A percentile compares a stretch with the other conserved stretches of the same genome.
Evolutionary conservation across 2,329 filamentous ascomycete species (phyloP).

Genomic region (Aspergillus proliferans): DNA sequence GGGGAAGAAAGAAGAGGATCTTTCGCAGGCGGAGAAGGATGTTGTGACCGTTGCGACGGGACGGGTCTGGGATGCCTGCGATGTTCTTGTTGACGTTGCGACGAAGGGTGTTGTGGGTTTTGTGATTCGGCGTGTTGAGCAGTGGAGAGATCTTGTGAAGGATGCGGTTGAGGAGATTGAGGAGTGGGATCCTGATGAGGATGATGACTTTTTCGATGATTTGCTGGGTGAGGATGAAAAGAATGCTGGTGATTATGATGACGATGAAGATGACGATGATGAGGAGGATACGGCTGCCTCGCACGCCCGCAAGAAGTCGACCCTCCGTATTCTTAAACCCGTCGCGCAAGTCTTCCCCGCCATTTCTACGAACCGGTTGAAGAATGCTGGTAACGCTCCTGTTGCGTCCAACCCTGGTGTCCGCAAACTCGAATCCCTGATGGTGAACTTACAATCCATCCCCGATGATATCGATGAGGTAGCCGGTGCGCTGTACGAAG

Average conservation of each 20-base stretch:
- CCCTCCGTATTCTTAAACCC: conserved; percentile 38
- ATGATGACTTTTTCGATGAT: conserved; percentile 48
- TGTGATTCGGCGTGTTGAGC: conserved; percentile 63
- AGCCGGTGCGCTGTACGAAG: conserved; percentile 42
- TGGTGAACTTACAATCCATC: conserved; percentile 29
- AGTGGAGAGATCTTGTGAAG: conserved; percentile 67
- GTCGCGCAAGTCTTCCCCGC: conserved; percentile 39
- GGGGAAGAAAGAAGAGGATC: conserved; percentile 20
- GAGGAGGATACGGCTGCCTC: conserved; percentile 29
- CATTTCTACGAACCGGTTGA: conserved; percentile 37
- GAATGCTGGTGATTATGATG: conserved; percentile 10
- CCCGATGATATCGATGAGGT: conserved; percentile 41
- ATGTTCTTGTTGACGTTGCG: conserved; percentile 60
- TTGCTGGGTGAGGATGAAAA: conserved; percentile 25
- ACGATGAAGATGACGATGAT: conserved; percentile 13
- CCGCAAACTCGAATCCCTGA: conserved; percentile 29
- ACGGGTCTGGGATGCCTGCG: conserved; percentile 77
- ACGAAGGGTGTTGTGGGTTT: conserved; percentile 63
- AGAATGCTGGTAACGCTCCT: conserved; percentile 21
- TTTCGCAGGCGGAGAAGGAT: conserved; percentile 36
- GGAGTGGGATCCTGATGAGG: conserved; percentile 74
- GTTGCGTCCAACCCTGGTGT: conserved; percentile 14
- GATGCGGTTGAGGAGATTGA: conserved; percentile 82
- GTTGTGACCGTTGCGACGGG: conserved; percentile 64
- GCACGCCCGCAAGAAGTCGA: conserved; percentile 35